Conservation (phyloP, 805 yeast species). For the Saccharomyces eubayanus region DNA sequence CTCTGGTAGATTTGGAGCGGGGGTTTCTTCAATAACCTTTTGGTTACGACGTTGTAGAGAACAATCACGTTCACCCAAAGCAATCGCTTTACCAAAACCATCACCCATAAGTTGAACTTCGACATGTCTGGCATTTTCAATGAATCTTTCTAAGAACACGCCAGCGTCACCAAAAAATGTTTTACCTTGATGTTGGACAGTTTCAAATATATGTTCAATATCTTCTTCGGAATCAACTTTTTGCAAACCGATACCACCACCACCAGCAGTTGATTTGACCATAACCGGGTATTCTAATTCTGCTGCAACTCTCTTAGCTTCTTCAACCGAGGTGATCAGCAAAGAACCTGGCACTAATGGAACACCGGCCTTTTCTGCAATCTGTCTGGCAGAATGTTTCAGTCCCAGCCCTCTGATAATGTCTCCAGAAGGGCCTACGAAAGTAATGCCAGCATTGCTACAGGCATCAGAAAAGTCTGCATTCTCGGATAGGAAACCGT, state of each 20-base stretch:
- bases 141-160: conserved; percentile 89
- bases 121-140: conserved; percentile 91
- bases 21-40: conserved; percentile 93
- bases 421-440: conserved; percentile 95
- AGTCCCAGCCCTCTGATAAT: conserved; percentile 86
- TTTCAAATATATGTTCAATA: conserved; percentile 73
- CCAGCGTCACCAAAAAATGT: conserved; percentile 93
- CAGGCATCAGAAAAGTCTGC: conserved; percentile 93
- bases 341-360: conserved; percentile 98
- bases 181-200: conserved; percentile 90
- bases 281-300: conserved; percentile 79
- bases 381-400: conserved; percentile 93
- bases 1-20: conserved; percentile 89
- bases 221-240: conserved; percentile 80
- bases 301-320: conserved; percentile 69
- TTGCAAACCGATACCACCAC: conserved; percentile 97
- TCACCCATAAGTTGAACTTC: conserved; percentile 96
- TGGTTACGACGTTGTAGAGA: conserved; percentile 96
- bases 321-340: conserved; percentile 58
- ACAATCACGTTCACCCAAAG: conserved; percentile 95
- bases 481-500: conserved; percentile 92
- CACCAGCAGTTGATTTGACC: conserved; percentile 98
- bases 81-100: conserved; percentile 86
- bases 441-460: conserved; percentile 71
- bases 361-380: conserved; percentile 84